phyloP scores from a whole-genome alignment of 139 green algal species.

The Ettlia oleoabundans region DNA sequence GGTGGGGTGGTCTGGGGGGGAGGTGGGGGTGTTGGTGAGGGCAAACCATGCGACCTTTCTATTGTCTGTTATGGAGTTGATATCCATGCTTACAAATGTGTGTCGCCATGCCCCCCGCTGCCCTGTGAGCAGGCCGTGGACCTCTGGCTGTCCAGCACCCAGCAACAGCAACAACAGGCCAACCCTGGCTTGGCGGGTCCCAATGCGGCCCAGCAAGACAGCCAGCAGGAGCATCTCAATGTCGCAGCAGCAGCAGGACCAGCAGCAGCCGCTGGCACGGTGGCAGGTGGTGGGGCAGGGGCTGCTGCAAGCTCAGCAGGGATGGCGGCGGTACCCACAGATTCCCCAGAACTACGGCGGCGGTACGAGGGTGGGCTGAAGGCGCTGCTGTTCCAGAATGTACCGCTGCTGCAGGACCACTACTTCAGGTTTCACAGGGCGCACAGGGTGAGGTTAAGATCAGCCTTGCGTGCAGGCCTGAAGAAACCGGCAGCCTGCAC shows the following conservation, averaged over 20 bases:
- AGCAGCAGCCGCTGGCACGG: neutral
- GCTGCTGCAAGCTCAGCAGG: conserved; percentile 6
- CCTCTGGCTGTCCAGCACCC: neutral
- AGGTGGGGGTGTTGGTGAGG: neutral
- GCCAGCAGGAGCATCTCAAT: neutral
- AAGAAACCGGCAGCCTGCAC: no score
- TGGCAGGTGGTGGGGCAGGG: neutral
- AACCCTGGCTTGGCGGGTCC: neutral
- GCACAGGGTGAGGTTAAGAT: neutral
- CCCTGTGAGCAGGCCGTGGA: neutral
- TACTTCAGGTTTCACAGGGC: conserved; percentile 12
- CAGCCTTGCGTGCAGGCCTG: neutral
- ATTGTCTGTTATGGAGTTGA: no score
- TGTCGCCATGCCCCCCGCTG: neutral
- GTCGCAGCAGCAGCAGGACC: neutral
- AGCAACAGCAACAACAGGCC: neutral
- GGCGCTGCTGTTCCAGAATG: conserved; percentile 28
- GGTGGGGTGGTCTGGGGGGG: neutral
- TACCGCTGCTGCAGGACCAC: conserved; percentile 7
- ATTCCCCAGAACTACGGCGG: conserved; percentile 7
- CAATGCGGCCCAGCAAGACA: neutral
- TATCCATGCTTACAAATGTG: no score
- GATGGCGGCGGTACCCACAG: no score
- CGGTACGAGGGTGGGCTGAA: conserved; percentile 7
- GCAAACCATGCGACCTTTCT: no score